Evolutionary conservation across 2,329 filamentous ascomycete genomes (phyloP).

Genomic region (Claviceps quebecensis): DNA sequence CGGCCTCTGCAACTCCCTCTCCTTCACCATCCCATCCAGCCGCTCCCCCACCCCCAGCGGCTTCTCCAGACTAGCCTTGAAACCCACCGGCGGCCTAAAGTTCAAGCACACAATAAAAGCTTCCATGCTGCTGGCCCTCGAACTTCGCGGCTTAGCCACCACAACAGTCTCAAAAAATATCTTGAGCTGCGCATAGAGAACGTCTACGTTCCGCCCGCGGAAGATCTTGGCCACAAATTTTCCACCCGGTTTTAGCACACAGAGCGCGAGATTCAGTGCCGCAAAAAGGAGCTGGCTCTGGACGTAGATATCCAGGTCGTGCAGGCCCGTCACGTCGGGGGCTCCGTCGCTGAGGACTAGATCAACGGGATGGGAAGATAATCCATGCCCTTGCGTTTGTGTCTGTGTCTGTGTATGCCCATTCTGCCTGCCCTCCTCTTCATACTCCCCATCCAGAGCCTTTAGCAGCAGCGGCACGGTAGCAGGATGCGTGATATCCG

Average conservation of each 20-base stretch:
- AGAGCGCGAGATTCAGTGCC: slow-evolving; percentile 82
- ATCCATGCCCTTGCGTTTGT: background rate
- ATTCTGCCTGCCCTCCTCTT: slow-evolving; percentile 20
- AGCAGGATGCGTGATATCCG: slow-evolving; percentile 93
- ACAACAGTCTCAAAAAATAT: slow-evolving; percentile 75
- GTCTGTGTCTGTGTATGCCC: slow-evolving; percentile 22
- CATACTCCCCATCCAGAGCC: slow-evolving; percentile 63
- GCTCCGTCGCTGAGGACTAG: slow-evolving; percentile 91
- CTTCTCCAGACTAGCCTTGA: slow-evolving; percentile 60
- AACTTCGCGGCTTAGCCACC: slow-evolving; percentile 87
- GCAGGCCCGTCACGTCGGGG: slow-evolving; percentile 88
- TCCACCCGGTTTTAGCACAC: slow-evolving; percentile 81
- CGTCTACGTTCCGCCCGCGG: slow-evolving; percentile 83
- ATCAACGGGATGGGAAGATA: slow-evolving; percentile 65
- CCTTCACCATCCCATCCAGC: slow-evolving; percentile 34
- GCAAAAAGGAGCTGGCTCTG: slow-evolving; percentile 92
- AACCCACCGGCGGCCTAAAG: slow-evolving; percentile 67
- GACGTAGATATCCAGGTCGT: slow-evolving; percentile 96
- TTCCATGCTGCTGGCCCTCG: slow-evolving; percentile 90
- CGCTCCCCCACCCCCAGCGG: slow-evolving; percentile 53
- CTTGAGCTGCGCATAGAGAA: slow-evolving; percentile 86
- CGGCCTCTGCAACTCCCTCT: slow-evolving; percentile 25
- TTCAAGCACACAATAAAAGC: slow-evolving; percentile 92
- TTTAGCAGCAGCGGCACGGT: slow-evolving; percentile 81
- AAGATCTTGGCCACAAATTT: slow-evolving; percentile 99